These are phyloP conservation scores for Chalciporus sphaerocephalus DNA, from an alignment of 768 basidiomycete species.

Conservation along the genomic window DNA sequence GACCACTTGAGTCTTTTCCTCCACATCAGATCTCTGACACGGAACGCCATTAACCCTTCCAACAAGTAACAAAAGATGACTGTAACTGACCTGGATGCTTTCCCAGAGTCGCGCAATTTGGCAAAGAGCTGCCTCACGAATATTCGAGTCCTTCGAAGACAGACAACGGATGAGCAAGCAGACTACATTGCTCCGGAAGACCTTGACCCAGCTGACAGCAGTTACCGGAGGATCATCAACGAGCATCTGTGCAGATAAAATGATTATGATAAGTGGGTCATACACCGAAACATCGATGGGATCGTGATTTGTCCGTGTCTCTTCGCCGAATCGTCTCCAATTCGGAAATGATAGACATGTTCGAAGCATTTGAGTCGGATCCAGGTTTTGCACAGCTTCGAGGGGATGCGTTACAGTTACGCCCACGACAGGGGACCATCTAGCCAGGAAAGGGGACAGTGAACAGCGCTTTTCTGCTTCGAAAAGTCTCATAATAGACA, in stretches of 20 bases:
- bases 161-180: conserved; percentile 69
- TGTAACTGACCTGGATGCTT: conserved; percentile 53
- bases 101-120: conserved; percentile 61
- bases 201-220: conserved; percentile 73
- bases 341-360: conserved; percentile 70
- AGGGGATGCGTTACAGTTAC: conserved; percentile 44
- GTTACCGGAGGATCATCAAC: conserved; percentile 52
- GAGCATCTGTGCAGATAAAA: conserved; percentile 65
- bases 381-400: conserved; percentile 67
- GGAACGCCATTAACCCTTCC: not conserved
- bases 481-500: conserved; percentile 76
- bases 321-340: conserved; percentile 50
- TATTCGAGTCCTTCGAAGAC: conserved; percentile 56
- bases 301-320: conserved; percentile 21
- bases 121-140: conserved; percentile 58
- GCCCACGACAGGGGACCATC: conserved; percentile 57
- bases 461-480: conserved; percentile 67
- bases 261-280: conserved; percentile 74
- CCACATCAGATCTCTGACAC: conserved; percentile 56
- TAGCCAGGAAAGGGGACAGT: conserved; percentile 53
- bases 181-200: conserved; percentile 77
- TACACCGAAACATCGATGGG: conserved; percentile 48
- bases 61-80: not conserved
- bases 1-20: conserved; percentile 71
- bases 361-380: conserved; percentile 61